Base-by-base conservation (phyloP, 768 basidiomycete species). In the Candolleomyces efflorescens region DNA sequence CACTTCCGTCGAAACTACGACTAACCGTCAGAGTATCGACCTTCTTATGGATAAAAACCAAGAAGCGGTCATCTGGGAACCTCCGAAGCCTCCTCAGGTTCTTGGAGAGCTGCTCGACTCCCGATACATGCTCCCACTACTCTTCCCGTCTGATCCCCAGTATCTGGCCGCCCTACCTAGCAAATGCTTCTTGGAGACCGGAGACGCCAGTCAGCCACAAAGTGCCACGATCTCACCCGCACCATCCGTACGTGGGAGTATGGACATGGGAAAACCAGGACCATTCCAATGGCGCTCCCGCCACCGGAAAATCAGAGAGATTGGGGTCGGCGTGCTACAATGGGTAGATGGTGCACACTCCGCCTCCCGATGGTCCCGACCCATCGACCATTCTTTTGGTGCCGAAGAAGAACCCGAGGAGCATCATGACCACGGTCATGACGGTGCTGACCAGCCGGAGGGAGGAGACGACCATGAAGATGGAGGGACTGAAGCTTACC, bases 31-130 rank as follows among this genome's bases (percentile, higher is more conserved):
- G 53, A 79, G 74, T 59, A 88, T 97, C 65, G 93, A 98, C 69
- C 72, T 84, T 23, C 74, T 97, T 23, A 94, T 98, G 65, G 89
- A 93, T 70, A 83, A 78, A 58, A 69, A 74, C 0, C 77, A 80
- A 32, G 84, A 86, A 37, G 81, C 84, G 44, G 82, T 85, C 0
- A 69, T 80, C 4, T 98, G 94, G 87, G 85, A 87, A 55, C 91
- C 94, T 13, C 77, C 83, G 0, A 82, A 81, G 53, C 82, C 92
- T 18, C 88, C 92, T 0, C 89, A 90, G 65, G 86, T 86, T 23
- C 80, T 94, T 1, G 94, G 94, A 27, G 97, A 99, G 69, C 73
- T 98, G 23, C 76, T 98, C 61, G 94, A 99, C 69, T 94, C 92
- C 23, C 82, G 94, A 62, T 84, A 89, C 69, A 98, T 98, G 94